These are phyloP conservation scores for Avena eriantha DNA, from an alignment of 176 grass and related monocot genomes.

Conservation along the genomic window DNA sequence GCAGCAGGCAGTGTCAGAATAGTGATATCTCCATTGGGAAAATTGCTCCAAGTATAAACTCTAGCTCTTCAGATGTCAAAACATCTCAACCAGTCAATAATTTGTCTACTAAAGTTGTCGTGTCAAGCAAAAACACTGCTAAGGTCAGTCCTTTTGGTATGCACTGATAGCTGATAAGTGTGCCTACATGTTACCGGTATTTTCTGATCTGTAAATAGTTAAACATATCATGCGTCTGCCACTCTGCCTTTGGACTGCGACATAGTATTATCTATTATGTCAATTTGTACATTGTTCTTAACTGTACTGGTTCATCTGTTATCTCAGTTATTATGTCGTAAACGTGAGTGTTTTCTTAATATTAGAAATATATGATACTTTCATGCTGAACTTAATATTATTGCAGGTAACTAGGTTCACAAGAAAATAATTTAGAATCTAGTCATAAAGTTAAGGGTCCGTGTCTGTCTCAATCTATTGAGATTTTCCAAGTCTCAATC, in stretches of 20 bases:
- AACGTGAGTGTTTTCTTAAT: not conserved
- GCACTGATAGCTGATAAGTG: not conserved
- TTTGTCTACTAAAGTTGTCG: conserved; percentile 39
- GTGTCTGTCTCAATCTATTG: not conserved
- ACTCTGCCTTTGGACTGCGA: not conserved
- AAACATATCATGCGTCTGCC: not conserved
- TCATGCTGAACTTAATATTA: not conserved
- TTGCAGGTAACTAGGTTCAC: not conserved
- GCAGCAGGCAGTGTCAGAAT: not conserved
- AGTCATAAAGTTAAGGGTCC: not conserved
- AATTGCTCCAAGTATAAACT: conserved; percentile 41
- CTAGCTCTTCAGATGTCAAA: conserved; percentile 48
- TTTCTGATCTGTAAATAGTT: conserved; percentile 15
- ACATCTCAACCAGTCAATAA: conserved; percentile 36
- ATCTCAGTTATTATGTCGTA: not conserved
- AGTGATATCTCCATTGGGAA: conserved; percentile 34
- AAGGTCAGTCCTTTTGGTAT: conserved; percentile 53
- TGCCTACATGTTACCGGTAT: not conserved
- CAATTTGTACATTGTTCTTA: not conserved
- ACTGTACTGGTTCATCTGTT: not conserved
- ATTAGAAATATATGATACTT: not conserved
- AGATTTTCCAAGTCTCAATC: not conserved
- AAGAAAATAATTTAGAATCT: not conserved
- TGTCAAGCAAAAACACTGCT: conserved; percentile 47
- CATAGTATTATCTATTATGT: conserved; percentile 29